These are phyloP conservation scores for Neonothopanus nambi DNA, from an alignment of 1,284 basidiomycete species.

Conservation along the genomic window DNA sequence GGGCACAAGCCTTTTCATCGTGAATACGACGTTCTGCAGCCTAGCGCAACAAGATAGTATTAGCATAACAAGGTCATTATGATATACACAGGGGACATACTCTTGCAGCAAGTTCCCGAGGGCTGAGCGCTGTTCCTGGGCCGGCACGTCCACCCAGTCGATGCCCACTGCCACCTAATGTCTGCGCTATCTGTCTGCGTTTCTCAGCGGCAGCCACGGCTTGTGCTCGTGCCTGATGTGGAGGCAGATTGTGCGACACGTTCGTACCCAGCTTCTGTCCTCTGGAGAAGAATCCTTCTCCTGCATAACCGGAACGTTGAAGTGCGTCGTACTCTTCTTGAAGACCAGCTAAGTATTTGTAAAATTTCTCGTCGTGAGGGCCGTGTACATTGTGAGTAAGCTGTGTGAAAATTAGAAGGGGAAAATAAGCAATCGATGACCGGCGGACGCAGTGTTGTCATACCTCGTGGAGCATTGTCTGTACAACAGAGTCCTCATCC, in stretches of 20 bases:
- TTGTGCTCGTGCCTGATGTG: conserved; percentile 60
- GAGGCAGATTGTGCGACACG: conserved; percentile 63
- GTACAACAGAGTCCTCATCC: conserved; percentile 71
- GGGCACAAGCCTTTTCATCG: conserved; percentile 75
- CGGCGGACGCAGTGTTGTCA: conserved; percentile 11
- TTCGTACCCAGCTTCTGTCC: conserved; percentile 67
- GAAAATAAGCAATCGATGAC: not conserved
- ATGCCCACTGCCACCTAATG: conserved; percentile 57
- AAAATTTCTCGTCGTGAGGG: conserved; percentile 82
- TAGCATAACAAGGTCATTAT: not conserved
- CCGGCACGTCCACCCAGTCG: conserved; percentile 42
- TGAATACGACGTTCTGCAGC: conserved; percentile 76
- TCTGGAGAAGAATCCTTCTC: conserved; percentile 73
- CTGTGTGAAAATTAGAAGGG: conserved; percentile 35
- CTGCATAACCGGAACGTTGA: conserved; percentile 73
- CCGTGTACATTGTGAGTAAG: conserved; percentile 88
- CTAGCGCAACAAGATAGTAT: conserved; percentile 39
- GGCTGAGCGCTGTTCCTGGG: conserved; percentile 42
- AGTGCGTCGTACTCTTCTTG: conserved; percentile 83
- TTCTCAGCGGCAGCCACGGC: conserved; percentile 81
- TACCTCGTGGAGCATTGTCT: conserved; percentile 87
- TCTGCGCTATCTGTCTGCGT: conserved; percentile 44
- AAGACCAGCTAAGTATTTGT: conserved; percentile 74
- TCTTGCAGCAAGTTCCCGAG: conserved; percentile 74
- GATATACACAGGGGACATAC: conserved; percentile 45